phyloP scores from a whole-genome alignment of 148 eudicot species.

The Vaccinium darrowii region DNA sequence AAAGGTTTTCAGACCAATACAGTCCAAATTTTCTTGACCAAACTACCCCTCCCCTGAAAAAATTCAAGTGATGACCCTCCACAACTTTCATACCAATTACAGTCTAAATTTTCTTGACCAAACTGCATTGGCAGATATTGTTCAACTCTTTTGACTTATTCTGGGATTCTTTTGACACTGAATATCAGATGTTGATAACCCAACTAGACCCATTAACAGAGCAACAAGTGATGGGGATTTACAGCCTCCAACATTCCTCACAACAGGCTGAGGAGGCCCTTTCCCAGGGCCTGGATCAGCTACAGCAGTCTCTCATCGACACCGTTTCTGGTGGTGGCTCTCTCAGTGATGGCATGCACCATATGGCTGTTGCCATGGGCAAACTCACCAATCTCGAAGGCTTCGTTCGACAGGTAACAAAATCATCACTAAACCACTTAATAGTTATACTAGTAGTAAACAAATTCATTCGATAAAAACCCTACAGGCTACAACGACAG shows the following conservation, averaged over 20 bases:
- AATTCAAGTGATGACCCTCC: background rate
- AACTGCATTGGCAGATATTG: background rate
- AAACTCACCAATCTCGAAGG: conserved; percentile 91
- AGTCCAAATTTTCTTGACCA: background rate
- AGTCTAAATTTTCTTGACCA: too few species aligned
- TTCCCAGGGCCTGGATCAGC: conserved; percentile 74
- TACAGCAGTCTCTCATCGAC: conserved; percentile 79
- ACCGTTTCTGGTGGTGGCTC: conserved; percentile 54
- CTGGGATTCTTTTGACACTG: background rate
- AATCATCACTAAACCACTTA: too few species aligned
- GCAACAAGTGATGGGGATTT: conserved; percentile 83
- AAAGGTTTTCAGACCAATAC: background rate
- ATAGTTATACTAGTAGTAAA: background rate
- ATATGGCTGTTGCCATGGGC: conserved; percentile 84
- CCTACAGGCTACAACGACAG: too few species aligned
- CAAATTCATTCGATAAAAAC: too few species aligned
- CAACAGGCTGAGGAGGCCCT: conserved; percentile 94
- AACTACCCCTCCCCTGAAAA: background rate
- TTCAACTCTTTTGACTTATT: background rate
- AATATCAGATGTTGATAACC: conserved; percentile 54
- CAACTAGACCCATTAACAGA: conserved; percentile 83
- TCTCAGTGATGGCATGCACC: conserved; percentile 71
- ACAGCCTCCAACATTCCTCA: conserved; percentile 74
- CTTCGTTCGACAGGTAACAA: conserved; percentile 72
- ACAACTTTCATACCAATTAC: background rate